These are phyloP conservation scores for Lentinula detonsa DNA, from an alignment of 768 basidiomycete genomes.

Conservation along the genomic window DNA sequence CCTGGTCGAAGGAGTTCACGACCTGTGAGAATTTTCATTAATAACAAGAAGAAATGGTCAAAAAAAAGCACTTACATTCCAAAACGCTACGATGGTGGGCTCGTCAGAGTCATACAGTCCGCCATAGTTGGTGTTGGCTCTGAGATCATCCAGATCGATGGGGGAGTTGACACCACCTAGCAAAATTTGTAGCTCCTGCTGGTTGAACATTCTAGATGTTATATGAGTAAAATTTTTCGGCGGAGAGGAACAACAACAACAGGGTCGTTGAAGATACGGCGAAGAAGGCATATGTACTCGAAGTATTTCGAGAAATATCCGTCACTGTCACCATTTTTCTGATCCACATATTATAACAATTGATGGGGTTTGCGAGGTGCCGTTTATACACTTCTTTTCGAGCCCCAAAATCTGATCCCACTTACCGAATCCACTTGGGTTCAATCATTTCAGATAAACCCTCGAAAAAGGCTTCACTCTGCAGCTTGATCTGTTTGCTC, in stretches of 20 bases:
- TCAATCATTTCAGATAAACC: conserved; percentile 92
- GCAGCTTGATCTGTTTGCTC: conserved; percentile 80
- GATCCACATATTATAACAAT: not conserved
- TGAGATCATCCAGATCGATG: conserved; percentile 79
- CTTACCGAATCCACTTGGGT: conserved; percentile 76
- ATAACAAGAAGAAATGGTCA: not conserved
- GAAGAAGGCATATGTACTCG: not conserved
- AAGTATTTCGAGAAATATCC: not conserved
- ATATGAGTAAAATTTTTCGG: not conserved
- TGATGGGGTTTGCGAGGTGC: not conserved
- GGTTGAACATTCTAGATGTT: conserved; percentile 84
- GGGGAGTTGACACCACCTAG: conserved; percentile 85
- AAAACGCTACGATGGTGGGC: conserved; percentile 71
- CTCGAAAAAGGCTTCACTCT: conserved; percentile 85
- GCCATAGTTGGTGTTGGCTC: conserved; percentile 73
- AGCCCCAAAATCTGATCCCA: not conserved
- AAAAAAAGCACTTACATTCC: conserved; percentile 51
- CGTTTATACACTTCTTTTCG: not conserved
- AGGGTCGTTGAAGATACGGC: not conserved
- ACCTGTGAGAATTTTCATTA: conserved; percentile 39
- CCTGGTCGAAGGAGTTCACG: conserved; percentile 71
- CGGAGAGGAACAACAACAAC: not conserved
- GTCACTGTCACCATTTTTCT: not conserved
- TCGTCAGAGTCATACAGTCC: conserved; percentile 71
- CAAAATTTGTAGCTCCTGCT: conserved; percentile 88